Evolutionary conservation across 2,329 filamentous ascomycete species (phyloP), one percentile per base, ranked within the genome.

Genomic region (Hysterium pulicare): DNA sequence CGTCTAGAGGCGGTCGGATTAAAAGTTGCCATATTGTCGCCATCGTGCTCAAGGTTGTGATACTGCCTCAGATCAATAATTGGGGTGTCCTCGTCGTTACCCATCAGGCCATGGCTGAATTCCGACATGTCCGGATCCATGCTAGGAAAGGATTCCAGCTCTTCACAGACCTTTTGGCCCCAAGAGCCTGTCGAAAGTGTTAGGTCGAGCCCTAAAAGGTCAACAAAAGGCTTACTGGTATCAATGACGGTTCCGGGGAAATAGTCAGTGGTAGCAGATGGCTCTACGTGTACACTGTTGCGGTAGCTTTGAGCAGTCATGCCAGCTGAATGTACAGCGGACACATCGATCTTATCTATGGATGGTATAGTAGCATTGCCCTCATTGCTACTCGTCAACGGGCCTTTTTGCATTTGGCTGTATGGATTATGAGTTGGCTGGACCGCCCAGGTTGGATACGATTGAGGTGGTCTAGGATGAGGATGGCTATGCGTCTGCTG

Each of bases 1-100:
- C 83, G 77, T 45, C 83, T 76, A 35, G 76, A 72, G 48, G 78
- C 76, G 34, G 76, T 64, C n/a, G 68, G 70, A 41, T 74, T 58
- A 52, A 61, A 66, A 10, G 47, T 53, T 15, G 55, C 47, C 42
- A 57, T 46, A 31, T 51, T 52, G 5, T 63, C 59, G 22, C 46
- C 46, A n/a, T 68, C 64, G 5, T 54, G 57, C 20, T 62, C 46
- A 32, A 45, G 40, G 30, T 31, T 34, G 24, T 59, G 49, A 40
- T 64, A 68, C 41, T 68, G 65, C 40, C 67, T 58, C 22, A 69
- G 49, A 42, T 70, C 64, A 42, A 70, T 67, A 36, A 70, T 67
- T 16, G 65, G 59, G 5, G 59, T 64, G 47, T 70, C 66, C 35
- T 70, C 67, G 43, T 70, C 66, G 24, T 62, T 57, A 24, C 52